phyloP scores from a whole-genome alignment of 2,329 filamentous ascomycete genomes.

The Colletotrichum magnum region DNA sequence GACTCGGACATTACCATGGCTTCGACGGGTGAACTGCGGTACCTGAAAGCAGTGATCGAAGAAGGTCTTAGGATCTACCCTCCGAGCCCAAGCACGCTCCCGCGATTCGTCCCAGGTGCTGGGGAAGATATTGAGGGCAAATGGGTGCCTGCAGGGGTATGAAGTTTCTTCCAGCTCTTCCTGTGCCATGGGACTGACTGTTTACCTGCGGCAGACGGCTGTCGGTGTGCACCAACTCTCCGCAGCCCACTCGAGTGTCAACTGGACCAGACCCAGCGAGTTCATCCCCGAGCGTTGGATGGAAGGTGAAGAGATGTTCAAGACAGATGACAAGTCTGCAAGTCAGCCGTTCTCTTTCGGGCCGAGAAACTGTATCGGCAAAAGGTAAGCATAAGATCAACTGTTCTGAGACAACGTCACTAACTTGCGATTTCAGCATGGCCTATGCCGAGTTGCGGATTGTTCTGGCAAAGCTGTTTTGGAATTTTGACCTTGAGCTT shows the following conservation, averaged over 20 bases:
- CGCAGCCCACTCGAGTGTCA: slow-evolving; percentile 16
- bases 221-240: slow-evolving; percentile 33
- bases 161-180: slow-evolving; percentile 15
- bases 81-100: slow-evolving; percentile 30
- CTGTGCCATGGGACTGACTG: not conserved
- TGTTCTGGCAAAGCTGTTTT: slow-evolving; percentile 60
- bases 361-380: slow-evolving; percentile 64
- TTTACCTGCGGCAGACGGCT: not conserved
- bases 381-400: slow-evolving; percentile 52
- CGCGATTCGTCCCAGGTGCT: slow-evolving; percentile 22
- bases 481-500: slow-evolving; percentile 60
- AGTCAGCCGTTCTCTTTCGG: slow-evolving; percentile 64
- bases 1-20: slow-evolving; percentile 46
- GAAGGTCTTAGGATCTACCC: slow-evolving; percentile 52
- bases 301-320: not conserved
- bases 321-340: slow-evolving; percentile 45
- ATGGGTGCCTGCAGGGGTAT: slow-evolving; percentile 51
- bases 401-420: too few species aligned
- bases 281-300: slow-evolving; percentile 59
- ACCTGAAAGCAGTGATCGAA: slow-evolving; percentile 53
- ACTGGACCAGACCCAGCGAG: slow-evolving; percentile 51
- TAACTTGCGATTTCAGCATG: slow-evolving; percentile 45
- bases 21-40: slow-evolving; percentile 52
- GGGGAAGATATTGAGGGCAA: slow-evolving; percentile 41
- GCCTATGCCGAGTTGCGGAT: slow-evolving; percentile 65